phyloP scores from a whole-genome alignment of 129 eudicot genomes.

The Heracleum sosnowskyi region DNA sequence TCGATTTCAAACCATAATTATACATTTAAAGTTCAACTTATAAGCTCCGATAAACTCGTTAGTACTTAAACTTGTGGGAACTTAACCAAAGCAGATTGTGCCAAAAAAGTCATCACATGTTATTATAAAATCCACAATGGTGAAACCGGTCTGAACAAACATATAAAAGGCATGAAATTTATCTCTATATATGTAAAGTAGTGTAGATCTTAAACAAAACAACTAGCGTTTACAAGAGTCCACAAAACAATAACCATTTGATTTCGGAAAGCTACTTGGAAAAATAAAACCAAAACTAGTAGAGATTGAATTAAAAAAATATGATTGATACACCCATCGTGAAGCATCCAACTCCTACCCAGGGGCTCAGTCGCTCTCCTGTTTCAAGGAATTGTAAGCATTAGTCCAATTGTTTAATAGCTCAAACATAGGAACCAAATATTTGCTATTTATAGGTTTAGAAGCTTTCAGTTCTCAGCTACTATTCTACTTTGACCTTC shows the following conservation, averaged over 20 bases:
- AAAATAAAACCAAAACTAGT: neutral
- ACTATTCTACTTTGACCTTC: neutral
- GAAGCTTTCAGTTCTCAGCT: neutral
- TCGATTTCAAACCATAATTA: no score
- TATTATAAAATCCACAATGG: no score
- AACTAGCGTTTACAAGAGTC: neutral
- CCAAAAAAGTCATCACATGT: no score
- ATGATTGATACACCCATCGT: constrained; percentile 87
- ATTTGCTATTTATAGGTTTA: neutral
- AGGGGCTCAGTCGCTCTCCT: constrained; percentile 95
- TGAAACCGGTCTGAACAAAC: no score
- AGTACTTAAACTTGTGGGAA: no score
- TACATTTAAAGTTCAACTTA: no score
- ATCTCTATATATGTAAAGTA: no score
- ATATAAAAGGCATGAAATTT: no score
- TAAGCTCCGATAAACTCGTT: no score
- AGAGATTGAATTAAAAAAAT: constrained; percentile 42
- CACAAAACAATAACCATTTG: neutral
- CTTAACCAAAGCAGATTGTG: no score
- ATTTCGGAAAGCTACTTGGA: neutral
- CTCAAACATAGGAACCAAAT: neutral
- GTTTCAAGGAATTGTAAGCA: constrained; percentile 13
- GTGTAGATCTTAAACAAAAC: no score
- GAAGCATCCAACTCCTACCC: constrained; percentile 94
- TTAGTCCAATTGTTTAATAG: neutral